A percentile compares a stretch with the other conserved stretches of the same genome.
These are phyloP conservation scores for Eimeria necatrix DNA, from an alignment of 169 alveolate species.

Conservation along the genomic window DNA sequence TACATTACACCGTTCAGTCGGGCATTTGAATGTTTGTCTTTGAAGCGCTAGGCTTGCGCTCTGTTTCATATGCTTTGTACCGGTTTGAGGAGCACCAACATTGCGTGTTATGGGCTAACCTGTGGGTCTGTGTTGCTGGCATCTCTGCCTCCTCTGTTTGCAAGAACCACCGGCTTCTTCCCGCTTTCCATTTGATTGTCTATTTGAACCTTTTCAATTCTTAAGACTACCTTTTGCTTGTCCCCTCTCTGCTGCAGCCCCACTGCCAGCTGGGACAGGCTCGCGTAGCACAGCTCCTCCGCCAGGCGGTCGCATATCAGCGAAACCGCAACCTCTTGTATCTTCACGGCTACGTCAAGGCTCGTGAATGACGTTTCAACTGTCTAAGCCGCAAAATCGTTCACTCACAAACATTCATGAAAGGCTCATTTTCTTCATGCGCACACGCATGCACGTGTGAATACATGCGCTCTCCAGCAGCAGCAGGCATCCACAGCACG, in stretches of 20 bases:
- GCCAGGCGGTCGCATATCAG: conserved; percentile 15
- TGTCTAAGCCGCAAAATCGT: background rate
- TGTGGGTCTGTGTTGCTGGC: background rate
- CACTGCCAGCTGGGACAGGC: conserved; percentile 6
- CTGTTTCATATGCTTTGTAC: no score
- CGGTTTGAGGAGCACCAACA: no score
- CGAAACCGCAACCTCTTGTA: conserved; percentile 1
- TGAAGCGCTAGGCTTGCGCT: no score
- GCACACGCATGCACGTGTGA: background rate
- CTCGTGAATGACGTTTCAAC: background rate
- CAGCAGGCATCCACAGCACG: background rate
- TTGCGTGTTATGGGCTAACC: background rate
- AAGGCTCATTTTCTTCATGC: background rate
- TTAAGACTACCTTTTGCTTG: conserved; percentile 87
- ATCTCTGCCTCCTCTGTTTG: conserved; percentile 72
- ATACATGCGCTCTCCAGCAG: background rate
- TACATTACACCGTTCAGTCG: no score
- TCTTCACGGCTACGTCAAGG: conserved; percentile 1
- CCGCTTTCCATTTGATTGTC: conserved; percentile 88
- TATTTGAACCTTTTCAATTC: conserved; percentile 88
- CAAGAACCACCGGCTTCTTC: conserved; percentile 76
- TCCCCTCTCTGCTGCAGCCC: conserved; percentile 88
- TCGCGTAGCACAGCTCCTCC: conserved; percentile 22
- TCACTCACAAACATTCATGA: background rate
- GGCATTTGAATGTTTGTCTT: no score